Conservation (phyloP, 345 rosid species). For the Camelina hispida region DNA sequence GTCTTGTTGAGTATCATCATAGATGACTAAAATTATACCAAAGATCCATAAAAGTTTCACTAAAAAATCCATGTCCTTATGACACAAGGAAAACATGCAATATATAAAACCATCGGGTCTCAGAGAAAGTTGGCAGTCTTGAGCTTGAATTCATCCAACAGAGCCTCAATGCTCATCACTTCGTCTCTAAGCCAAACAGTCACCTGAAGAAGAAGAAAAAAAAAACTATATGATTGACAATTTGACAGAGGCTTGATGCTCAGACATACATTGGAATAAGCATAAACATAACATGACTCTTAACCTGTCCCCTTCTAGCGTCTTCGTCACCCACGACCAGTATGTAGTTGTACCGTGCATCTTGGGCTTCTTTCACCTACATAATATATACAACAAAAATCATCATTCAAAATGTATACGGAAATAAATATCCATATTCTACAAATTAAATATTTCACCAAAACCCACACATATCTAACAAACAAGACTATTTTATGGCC, state of each 20-base stretch:
- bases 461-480: too few species aligned
- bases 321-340: conserved; percentile 85
- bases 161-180: conserved; percentile 3
- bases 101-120: background rate
- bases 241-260: background rate
- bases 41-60: background rate
- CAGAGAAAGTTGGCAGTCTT: background rate
- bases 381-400: conserved; percentile 10
- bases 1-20: too few species aligned
- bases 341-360: conserved; percentile 53
- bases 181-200: conserved; percentile 8
- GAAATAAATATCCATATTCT: background rate
- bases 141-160: background rate
- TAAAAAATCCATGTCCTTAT: background rate
- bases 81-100: too few species aligned
- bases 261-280: background rate
- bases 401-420: conserved; percentile 11
- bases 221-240: too few species aligned
- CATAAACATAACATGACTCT: background rate
- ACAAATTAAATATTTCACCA: too few species aligned
- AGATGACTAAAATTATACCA: too few species aligned
- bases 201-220: background rate
- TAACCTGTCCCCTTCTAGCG: conserved; percentile 57
- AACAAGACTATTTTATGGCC: too few species aligned
- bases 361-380: conserved; percentile 79